phyloP scores from a whole-genome alignment of 1,139 yeast species.

The Protomyces macrosporus region DNA sequence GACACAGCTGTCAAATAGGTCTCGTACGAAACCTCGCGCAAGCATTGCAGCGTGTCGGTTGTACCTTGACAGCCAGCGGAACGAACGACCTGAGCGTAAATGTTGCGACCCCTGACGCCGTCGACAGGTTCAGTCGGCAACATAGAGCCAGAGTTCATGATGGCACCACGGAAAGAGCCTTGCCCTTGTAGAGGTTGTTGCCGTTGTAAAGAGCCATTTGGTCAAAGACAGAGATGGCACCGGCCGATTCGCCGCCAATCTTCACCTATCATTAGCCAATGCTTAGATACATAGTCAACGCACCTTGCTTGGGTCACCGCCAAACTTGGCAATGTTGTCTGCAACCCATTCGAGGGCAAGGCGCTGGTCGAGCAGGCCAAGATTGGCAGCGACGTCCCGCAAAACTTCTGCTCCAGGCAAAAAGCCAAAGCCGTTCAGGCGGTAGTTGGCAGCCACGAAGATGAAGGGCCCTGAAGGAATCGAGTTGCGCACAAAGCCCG shows the following conservation, averaged over 20 bases:
- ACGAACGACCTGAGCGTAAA: background rate
- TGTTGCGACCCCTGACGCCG: background rate
- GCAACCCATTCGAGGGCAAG: conserved; percentile 41
- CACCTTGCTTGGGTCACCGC: conserved; percentile 40
- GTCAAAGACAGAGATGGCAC: conserved; percentile 2
- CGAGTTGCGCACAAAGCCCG: background rate
- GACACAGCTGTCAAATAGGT: background rate
- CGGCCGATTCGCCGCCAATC: conserved; percentile 7
- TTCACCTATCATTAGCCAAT: conserved; percentile 25
- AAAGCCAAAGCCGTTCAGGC: conserved; percentile 40
- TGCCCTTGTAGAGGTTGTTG: background rate
- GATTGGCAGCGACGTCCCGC: conserved; percentile 34
- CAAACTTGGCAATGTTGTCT: conserved; percentile 39
- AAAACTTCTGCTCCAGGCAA: background rate
- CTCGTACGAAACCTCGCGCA: background rate
- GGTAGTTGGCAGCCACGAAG: conserved; percentile 36
- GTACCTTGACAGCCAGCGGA: background rate
- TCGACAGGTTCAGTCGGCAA: background rate
- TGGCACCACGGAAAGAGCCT: conserved; percentile 3
- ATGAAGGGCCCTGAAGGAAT: conserved; percentile 31
- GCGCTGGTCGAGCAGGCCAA: conserved; percentile 39
- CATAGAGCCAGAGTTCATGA: background rate
- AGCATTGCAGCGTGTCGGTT: background rate
- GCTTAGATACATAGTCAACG: no score
- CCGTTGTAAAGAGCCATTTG: background rate